Base-by-base conservation (phyloP, 129 eudicot genomes). In the Helianthus annuus region DNA sequence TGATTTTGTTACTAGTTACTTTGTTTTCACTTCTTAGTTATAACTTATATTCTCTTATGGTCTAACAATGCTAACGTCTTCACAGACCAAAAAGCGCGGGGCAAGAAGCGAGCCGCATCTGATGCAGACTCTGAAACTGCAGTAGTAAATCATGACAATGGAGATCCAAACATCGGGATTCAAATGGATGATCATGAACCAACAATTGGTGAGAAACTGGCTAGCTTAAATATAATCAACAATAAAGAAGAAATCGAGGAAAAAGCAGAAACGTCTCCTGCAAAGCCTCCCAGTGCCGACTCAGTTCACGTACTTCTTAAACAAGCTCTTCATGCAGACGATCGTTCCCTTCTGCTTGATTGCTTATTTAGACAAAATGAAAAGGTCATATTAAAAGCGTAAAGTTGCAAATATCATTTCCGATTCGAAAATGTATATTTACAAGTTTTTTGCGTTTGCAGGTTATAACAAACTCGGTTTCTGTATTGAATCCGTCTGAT, bases 281-380 rank as follows among this genome's bases (percentile, higher is more conserved):
- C 80, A 64, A 88, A 84, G 81, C 98, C 92, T 59, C 98, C 97
- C 7, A 94, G 96, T 81, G 97, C 96, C 6, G 97, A 88, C 74
- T 94, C 98, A 5, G 86, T 94, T 76, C 88, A 87, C 81, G 84
- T 94, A 34, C 65, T 94, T 44, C 89, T 94, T 55, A 94, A 87
- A 83, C 98, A 94, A 83, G 97, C 98, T 49, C 80, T 94, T 14
- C 96, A 85, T 80, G 98, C 97, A 3, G 97, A 94, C 58, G 98
- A 94, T 81, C 86, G 89, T 51, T 79, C 91, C 38, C 97, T 90
- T 74, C 74, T 94, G 61, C 78, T 90, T 40, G 92, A 94, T 70
- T 94, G 98, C 86, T 83, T 94, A 67, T 84, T 27, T 59, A 94
- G 90, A 83, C 90, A 84, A 88, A 95, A 94, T 57, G 86, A 87